A percentile compares a stretch with the other conserved stretches of the same genome.
Evolutionary conservation across 2,329 filamentous ascomycete genomes (phyloP).

Genomic region (Penicillium polonicum): DNA sequence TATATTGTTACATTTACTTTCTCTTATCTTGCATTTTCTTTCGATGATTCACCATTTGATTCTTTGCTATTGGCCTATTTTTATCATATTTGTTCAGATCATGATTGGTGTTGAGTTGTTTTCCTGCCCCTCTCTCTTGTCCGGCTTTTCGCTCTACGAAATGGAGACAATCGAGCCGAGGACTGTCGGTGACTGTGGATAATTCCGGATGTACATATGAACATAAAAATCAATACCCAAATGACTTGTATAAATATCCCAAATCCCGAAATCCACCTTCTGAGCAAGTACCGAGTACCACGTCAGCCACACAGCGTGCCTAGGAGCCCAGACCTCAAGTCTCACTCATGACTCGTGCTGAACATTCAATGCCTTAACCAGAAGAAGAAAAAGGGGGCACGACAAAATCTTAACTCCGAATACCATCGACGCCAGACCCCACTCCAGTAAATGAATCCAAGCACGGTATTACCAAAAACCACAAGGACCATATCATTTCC

Average conservation of each 20-base stretch:
- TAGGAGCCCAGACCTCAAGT: neutral
- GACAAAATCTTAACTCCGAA: neutral
- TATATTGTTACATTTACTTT: neutral
- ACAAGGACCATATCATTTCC: neutral
- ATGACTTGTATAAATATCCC: neutral
- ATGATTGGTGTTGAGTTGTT: neutral
- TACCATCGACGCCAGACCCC: neutral
- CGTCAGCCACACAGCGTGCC: neutral
- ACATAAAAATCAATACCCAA: slow-evolving; percentile 5
- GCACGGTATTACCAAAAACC: neutral
- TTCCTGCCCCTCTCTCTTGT: neutral
- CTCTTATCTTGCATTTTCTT: slow-evolving; percentile 1
- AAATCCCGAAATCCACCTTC: neutral
- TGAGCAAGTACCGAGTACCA: neutral
- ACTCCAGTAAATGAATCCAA: neutral
- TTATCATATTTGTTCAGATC: slow-evolving; percentile 1
- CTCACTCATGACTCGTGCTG: neutral
- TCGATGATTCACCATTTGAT: neutral
- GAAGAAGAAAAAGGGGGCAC: neutral
- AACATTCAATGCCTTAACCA: neutral
- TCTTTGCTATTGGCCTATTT: neutral
- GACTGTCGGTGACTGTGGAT: neutral
- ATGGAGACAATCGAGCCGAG: neutral
- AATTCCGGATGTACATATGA: slow-evolving; percentile 8
- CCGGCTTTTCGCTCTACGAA: neutral